phyloP scores from a whole-genome alignment of 139 green algal genomes.

The Chlamydomonas schloesseri region DNA sequence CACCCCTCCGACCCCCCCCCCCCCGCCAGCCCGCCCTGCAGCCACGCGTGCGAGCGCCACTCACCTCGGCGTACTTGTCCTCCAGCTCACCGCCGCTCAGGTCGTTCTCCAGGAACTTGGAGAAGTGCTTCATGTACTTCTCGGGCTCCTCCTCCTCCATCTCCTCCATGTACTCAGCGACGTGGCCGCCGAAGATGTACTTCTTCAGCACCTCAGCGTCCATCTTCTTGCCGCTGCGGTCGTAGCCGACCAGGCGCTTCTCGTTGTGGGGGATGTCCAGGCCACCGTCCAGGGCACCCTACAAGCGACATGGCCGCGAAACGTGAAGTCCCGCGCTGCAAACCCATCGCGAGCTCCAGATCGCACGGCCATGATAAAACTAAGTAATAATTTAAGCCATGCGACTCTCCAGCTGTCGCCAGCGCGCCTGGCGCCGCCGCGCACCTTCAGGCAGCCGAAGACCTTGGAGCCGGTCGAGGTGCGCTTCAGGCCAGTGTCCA shows the following conservation, averaged over 20 bases:
- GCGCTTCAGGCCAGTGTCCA: conserved; percentile 97
- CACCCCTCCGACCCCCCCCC: too few species aligned
- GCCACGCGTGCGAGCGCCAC: neutral
- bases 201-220: conserved; percentile 93
- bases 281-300: conserved; percentile 97
- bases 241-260: conserved; percentile 98
- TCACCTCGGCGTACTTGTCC: conserved; percentile 89
- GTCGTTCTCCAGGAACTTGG: conserved; percentile 86
- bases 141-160: conserved; percentile 97
- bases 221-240: conserved; percentile 88
- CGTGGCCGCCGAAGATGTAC: conserved; percentile 96
- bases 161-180: conserved; percentile 98
- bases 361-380: too few species aligned
- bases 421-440: neutral
- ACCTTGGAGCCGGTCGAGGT: conserved; percentile 97
- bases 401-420: neutral
- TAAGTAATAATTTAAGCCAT: too few species aligned
- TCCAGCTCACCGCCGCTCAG: conserved; percentile 92
- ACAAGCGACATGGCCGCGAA: conserved; percentile 4
- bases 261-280: conserved; percentile 99
- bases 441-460: conserved; percentile 88
- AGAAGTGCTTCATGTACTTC: conserved; percentile 96
- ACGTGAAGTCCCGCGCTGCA: neutral
- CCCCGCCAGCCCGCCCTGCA: too few species aligned
- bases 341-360: too few species aligned